A percentile compares a stretch with the other conserved stretches of the same genome.
These are phyloP conservation scores for Cutaneotrichosporon curvatum DNA, from an alignment of 1,284 basidiomycete species.

Conservation along the genomic window DNA sequence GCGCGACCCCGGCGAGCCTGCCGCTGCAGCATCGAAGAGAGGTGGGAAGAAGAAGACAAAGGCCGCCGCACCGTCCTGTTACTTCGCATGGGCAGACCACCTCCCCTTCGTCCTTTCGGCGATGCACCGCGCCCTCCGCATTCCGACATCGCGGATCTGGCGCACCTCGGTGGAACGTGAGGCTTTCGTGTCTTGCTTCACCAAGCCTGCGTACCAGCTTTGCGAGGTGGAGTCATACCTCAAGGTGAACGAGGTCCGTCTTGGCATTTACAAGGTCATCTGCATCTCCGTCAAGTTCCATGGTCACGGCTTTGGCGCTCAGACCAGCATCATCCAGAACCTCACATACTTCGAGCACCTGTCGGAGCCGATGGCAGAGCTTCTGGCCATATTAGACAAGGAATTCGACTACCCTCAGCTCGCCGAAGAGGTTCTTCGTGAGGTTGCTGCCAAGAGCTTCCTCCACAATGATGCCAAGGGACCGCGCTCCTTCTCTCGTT, in stretches of 20 bases:
- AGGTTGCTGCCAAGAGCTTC: constrained; percentile 37
- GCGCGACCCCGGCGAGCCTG: constrained; percentile 18
- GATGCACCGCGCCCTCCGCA: constrained; percentile 63
- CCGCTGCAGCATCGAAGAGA: constrained; percentile 4
- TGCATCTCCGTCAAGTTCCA: constrained; percentile 90
- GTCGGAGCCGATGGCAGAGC: constrained; percentile 87
- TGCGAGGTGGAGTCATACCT: constrained; percentile 82
- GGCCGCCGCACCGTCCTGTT: constrained; percentile 43
- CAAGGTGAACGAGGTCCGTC: constrained; percentile 65
- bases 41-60: constrained; percentile 48
- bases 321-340: constrained; percentile 84
- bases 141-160: constrained; percentile 79
- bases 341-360: constrained; percentile 93
- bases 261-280: constrained; percentile 77
- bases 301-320: constrained; percentile 71
- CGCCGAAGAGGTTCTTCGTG: constrained; percentile 76
- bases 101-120: constrained; percentile 62
- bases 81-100: constrained; percentile 72
- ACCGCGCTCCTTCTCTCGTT: constrained; percentile 75
- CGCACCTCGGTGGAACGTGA: constrained; percentile 75
- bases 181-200: constrained; percentile 74
- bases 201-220: constrained; percentile 75
- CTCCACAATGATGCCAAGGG: constrained; percentile 66
- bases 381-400: constrained; percentile 68
- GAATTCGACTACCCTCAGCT: constrained; percentile 86